Evolutionary conservation across 169 alveolate genomes (phyloP).

Genomic region (Plasmodium ovale): DNA sequence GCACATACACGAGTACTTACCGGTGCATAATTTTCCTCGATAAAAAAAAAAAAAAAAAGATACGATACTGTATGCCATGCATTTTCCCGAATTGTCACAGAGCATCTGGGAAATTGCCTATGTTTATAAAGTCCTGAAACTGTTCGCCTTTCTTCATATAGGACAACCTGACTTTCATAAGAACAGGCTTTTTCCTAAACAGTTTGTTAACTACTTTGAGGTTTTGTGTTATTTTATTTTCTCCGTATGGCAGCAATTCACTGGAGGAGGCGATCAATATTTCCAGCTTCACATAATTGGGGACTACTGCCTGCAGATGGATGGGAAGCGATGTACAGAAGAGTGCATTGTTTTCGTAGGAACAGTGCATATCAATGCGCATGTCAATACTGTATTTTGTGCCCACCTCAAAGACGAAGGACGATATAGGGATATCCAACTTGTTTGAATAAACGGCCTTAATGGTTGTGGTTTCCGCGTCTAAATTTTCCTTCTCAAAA

Average conservation of each 20-base stretch:
- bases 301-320: constrained; percentile 57
- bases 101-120: constrained; percentile 64
- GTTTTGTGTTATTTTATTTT: constrained; percentile 53
- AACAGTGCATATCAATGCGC: neutral
- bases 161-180: constrained; percentile 75
- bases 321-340: neutral
- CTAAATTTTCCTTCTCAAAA: constrained; percentile 66
- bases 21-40: neutral
- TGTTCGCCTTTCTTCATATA: constrained; percentile 47
- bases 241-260: constrained; percentile 52
- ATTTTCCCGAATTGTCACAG: constrained; percentile 17
- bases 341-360: neutral
- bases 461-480: constrained; percentile 54
- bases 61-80: neutral
- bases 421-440: constrained; percentile 21
- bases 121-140: constrained; percentile 70
- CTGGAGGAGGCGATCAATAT: constrained; percentile 69
- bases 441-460: constrained; percentile 66
- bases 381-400: neutral
- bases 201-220: constrained; percentile 50
- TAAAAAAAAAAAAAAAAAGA: constrained; percentile 5
- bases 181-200: constrained; percentile 71
- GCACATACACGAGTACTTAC: neutral
- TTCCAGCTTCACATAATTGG: constrained; percentile 71
- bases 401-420: constrained; percentile 67